phyloP scores from a whole-genome alignment of 1,284 basidiomycete species.

The Ceratobasidium sp. region DNA sequence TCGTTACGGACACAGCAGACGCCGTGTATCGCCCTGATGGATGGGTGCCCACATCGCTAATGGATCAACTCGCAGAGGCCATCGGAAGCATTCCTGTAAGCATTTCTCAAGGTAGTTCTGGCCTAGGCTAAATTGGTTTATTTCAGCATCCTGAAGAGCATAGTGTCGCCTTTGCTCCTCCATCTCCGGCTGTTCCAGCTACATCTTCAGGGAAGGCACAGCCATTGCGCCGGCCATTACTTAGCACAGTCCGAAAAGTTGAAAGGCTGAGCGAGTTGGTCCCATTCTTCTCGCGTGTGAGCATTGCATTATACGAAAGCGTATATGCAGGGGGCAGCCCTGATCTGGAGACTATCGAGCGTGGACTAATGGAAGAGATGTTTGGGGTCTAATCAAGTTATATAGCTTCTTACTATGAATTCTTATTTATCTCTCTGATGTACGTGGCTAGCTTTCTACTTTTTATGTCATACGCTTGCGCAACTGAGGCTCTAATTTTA shows the following conservation, averaged over 20 bases:
- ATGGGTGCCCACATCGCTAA: conserved; percentile 87
- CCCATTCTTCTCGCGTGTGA: conserved; percentile 89
- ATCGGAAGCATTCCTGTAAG: conserved; percentile 71
- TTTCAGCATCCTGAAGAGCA: conserved; percentile 28
- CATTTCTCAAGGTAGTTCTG: conserved; percentile 49
- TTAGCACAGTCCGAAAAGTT: conserved; percentile 76
- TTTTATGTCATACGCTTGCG: not conserved
- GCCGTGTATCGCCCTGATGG: conserved; percentile 89
- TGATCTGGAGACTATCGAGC: conserved; percentile 88
- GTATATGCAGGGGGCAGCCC: conserved; percentile 74
- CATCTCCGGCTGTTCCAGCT: not conserved
- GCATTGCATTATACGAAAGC: conserved; percentile 89
- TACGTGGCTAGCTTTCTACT: not conserved
- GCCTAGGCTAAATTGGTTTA: not conserved
- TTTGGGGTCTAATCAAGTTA: conserved; percentile 69
- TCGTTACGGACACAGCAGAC: conserved; percentile 97
- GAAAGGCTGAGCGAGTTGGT: conserved; percentile 85
- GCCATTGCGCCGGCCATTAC: conserved; percentile 76
- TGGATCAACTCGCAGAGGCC: conserved; percentile 92
- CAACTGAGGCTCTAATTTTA: too few relatives aligned
- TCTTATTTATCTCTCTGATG: not conserved
- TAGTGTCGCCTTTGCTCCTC: conserved; percentile 21
- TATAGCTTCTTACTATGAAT: not conserved
- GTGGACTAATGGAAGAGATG: conserved; percentile 83
- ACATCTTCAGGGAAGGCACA: conserved; percentile 28